phyloP scores from a whole-genome alignment of 768 basidiomycete genomes.

The Lactarius indigo region DNA sequence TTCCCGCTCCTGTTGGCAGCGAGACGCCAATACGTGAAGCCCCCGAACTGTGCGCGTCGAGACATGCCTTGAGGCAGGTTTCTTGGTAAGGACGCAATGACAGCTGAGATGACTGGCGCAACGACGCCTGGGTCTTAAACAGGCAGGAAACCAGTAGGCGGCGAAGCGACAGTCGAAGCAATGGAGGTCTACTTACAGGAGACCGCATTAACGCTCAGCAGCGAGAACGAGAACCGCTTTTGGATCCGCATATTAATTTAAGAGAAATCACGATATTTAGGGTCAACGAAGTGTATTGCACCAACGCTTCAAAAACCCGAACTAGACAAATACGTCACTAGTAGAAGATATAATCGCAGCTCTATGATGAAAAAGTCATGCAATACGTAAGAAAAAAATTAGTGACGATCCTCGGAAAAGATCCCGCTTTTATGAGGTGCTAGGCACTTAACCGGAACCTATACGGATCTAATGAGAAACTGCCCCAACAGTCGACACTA shows the following conservation, averaged over 20 bases:
- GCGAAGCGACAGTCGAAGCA: background rate
- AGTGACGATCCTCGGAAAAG: constrained; percentile 27
- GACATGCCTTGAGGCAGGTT: constrained; percentile 71
- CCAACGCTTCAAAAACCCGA: constrained; percentile 27
- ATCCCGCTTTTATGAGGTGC: constrained; percentile 23
- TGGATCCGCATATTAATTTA: background rate
- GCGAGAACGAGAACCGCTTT: background rate
- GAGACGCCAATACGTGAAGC: constrained; percentile 76
- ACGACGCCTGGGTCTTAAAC: background rate
- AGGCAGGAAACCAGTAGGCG: background rate
- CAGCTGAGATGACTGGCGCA: constrained; percentile 26
- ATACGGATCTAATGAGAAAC: background rate
- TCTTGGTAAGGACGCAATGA: constrained; percentile 86
- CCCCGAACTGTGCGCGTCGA: constrained; percentile 65
- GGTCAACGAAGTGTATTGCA: constrained; percentile 20
- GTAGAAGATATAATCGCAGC: constrained; percentile 33
- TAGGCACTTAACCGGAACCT: constrained; percentile 43
- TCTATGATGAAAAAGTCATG: constrained; percentile 35
- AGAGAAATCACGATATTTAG: background rate
- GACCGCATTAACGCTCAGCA: background rate
- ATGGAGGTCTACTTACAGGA: background rate
- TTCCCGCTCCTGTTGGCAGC: constrained; percentile 79
- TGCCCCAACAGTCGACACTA: background rate
- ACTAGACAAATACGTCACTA: constrained; percentile 24
- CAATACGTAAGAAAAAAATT: constrained; percentile 32